phyloP scores from a whole-genome alignment of 129 eudicot genomes.

The Helianthus annuus region HanXRQr2.0-SUNRISE NC_035442.2:4518393-4518892 shows the following conservation, averaged over 20 bases:
- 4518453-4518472: slow-evolving; percentile 96
- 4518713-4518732: slow-evolving; percentile 92
- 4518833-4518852: too few species aligned
- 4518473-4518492: slow-evolving; percentile 94
- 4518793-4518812: too few species aligned
- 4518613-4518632: not conserved
- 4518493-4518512: slow-evolving; percentile 97
- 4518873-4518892: too few species aligned
- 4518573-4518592: too few species aligned
- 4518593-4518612: too few species aligned
- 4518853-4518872: too few species aligned
- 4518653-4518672: slow-evolving; percentile 49
- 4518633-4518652: not conserved
- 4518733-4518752: slow-evolving; percentile 94
- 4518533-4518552: not conserved
- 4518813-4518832: too few species aligned
- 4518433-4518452: slow-evolving; percentile 84
- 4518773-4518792: not conserved
- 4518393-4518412: not conserved
- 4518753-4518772: slow-evolving; percentile 51
- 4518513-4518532: slow-evolving; percentile 92
- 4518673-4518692: slow-evolving; percentile 86
- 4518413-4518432: not conserved
- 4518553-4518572: not conserved
- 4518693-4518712: slow-evolving; percentile 85